Evolutionary conservation across 2,329 filamentous ascomycete species (phyloP).

Genomic region (Colletotrichum karsti): DNA sequence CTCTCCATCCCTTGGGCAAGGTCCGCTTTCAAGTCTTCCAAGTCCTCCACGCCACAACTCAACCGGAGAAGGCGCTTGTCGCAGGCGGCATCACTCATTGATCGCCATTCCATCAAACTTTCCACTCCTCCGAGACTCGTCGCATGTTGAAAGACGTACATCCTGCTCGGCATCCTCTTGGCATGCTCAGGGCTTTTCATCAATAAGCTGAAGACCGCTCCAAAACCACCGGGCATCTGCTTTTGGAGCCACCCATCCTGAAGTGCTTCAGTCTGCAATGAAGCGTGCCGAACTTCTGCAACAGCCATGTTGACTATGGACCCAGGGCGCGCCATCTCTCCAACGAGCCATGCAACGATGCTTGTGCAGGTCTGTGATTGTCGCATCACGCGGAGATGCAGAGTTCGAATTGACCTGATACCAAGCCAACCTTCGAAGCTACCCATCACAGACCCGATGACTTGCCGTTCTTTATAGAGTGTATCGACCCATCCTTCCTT

Average conservation of each 20-base stretch:
- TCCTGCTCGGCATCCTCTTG: not conserved
- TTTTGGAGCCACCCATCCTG: not conserved
- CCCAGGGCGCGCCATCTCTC: not conserved
- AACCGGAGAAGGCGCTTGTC: not conserved
- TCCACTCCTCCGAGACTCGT: not conserved
- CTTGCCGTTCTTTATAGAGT: slow-evolving; percentile 74
- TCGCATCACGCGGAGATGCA: slow-evolving; percentile 81
- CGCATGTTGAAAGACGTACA: not conserved
- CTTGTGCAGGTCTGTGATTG: slow-evolving; percentile 67
- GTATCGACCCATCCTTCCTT: slow-evolving; percentile 62
- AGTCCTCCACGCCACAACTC: not conserved
- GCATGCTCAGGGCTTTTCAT: not conserved
- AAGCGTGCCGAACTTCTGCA: not conserved
- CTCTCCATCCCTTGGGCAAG: not conserved
- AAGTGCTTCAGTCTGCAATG: not conserved
- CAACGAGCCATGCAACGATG: not conserved
- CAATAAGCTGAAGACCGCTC: not conserved
- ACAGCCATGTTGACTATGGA: not conserved
- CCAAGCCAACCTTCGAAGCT: slow-evolving; percentile 92
- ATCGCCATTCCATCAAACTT: not conserved
- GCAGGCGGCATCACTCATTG: not conserved
- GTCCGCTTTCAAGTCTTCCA: not conserved
- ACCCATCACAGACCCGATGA: slow-evolving; percentile 85
- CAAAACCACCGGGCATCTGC: not conserved
- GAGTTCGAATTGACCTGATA: slow-evolving; percentile 82